Evolutionary conservation across 202 grass and related monocot genomes (phyloP), one percentile per base, ranked within the genome.

Genomic region (Schoenoplectus triqueter): DNA sequence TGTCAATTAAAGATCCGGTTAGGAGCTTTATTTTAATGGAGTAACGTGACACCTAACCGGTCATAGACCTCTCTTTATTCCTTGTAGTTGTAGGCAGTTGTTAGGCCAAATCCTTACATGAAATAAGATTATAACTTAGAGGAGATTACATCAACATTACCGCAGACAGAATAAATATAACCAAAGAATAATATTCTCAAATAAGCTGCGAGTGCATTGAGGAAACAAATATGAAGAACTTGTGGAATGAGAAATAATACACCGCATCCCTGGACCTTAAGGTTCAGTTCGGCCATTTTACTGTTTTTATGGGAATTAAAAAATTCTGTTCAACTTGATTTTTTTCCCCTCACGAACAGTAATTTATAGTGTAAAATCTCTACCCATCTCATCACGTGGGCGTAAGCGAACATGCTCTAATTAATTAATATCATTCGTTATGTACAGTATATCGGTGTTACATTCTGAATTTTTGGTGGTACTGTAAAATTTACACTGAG

Each of bases 161-260:
- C 10, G 52, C 4, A 4, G 46, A 20, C 2, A 31, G 55, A 59
- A 78, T 78, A 78, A 18, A 61, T 60, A 60, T 44, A 44, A 78
- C 6, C 51, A 15, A 57, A 77, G 52, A 94, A 89, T 84, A 63
- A 82, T 66, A 91, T 91, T 86, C 93, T 98, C 80, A 97, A 97
- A 84, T 87, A 94, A 57, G 84, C 83, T 55, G 89, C 90, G 14
- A 85, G 80, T 65, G 89, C 88, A 68, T 95, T 89, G 87, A 84
- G 95, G 86, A 93, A 87, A 66, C 87, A 85, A 82, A 86, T 75
- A 90, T 92, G 88, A 45, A 90, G 72, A 81, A 85, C 71, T 88
- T 78, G 92, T 86, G 31, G 64, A 64, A 64, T 83, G 83, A 93
- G 89, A 95, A 55, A 77, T 57, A 13, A 59, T 77, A 77, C 11